Evolutionary conservation across 2,329 filamentous ascomycete species (phyloP).

Genomic region (Neonectria neomacrospora): DNA sequence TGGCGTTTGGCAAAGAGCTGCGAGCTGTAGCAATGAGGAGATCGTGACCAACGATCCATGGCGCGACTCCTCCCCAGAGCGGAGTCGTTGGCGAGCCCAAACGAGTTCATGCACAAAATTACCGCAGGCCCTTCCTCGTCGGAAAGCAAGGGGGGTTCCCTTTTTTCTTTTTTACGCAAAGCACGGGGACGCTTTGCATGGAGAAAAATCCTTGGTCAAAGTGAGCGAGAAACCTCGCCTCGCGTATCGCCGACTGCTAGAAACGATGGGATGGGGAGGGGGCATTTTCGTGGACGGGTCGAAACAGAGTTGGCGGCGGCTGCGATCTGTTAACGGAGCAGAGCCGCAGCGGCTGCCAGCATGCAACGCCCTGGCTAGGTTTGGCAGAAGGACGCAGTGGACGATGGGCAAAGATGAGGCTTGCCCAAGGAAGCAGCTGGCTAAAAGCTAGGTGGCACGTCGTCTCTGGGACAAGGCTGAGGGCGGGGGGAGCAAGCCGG

Average conservation of each 20-base stretch:
- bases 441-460: constrained; percentile 17
- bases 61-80: constrained; percentile 27
- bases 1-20: constrained; percentile 24
- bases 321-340: background rate
- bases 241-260: background rate
- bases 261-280: constrained; percentile 1
- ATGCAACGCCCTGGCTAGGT: background rate
- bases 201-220: constrained; percentile 16
- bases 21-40: constrained; percentile 27
- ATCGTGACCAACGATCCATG: constrained; percentile 36
- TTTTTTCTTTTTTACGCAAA: background rate
- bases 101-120: constrained; percentile 32
- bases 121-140: constrained; percentile 36
- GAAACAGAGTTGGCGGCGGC: constrained; percentile 4
- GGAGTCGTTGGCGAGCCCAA: constrained; percentile 34
- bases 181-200: background rate
- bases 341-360: constrained; percentile 24
- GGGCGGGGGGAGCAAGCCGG: background rate
- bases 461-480: constrained; percentile 20
- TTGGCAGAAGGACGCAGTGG: background rate
- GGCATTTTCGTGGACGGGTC: background rate
- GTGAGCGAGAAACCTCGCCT: background rate
- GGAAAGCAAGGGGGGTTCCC: constrained; percentile 29
- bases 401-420: constrained; percentile 26
- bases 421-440: constrained; percentile 34